Conservation (phyloP, 108 stramenopile species). For the Skeletonema marinoi region DNA sequence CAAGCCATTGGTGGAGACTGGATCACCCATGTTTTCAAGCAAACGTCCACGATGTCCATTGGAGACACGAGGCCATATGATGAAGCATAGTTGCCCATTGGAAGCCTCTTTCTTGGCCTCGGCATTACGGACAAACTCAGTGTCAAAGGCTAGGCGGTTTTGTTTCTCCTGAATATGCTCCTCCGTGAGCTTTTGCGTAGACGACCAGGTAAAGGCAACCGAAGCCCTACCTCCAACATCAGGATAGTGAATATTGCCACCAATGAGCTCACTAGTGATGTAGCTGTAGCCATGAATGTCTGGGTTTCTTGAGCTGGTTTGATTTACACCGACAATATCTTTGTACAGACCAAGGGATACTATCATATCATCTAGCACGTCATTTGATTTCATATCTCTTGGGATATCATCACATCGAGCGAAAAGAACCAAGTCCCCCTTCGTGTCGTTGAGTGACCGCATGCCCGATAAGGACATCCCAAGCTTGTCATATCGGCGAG, state of each 20-base stretch:
- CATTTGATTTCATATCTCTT: neutral
- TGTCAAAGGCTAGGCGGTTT: conserved; percentile 9
- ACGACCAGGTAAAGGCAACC: conserved; percentile 14
- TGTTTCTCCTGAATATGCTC: neutral
- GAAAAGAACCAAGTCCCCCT: conserved; percentile 3
- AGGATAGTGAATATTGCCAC: conserved; percentile 21
- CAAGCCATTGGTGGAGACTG: too few relatives aligned
- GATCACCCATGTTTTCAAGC: neutral
- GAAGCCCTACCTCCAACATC: conserved; percentile 10
- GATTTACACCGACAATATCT: conserved; percentile 7
- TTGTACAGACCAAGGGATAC: conserved; percentile 1
- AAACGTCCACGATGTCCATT: neutral
- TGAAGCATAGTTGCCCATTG: conserved; percentile 4
- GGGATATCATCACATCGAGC: conserved; percentile 13
- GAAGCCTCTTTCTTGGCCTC: conserved; percentile 7
- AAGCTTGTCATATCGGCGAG: conserved; percentile 2
- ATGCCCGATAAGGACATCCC: neutral
- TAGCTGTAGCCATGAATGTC: conserved; percentile 16
- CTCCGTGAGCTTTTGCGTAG: conserved; percentile 1
- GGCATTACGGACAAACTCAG: conserved; percentile 8
- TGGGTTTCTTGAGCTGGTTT: conserved; percentile 3
- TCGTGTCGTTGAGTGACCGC: neutral
- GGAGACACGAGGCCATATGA: conserved; percentile 6
- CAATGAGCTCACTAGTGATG: conserved; percentile 9
- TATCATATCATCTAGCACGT: conserved; percentile 8